These are phyloP conservation scores for Dactylellina leptospora DNA, from an alignment of 2,329 filamentous ascomycete species.

Conservation along the genomic window DNA sequence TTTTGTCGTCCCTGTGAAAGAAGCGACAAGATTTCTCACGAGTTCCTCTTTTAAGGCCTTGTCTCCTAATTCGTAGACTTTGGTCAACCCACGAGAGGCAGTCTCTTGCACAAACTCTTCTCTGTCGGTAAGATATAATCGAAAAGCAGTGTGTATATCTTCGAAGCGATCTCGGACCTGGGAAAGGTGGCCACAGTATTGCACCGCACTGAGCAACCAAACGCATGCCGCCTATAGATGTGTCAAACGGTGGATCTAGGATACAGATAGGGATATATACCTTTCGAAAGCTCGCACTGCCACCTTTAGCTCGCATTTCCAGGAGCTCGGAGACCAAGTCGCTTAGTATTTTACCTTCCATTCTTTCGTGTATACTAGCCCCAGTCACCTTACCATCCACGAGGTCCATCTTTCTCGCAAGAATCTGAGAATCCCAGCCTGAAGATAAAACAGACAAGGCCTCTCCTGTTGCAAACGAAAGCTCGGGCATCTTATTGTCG, in stretches of 20 bases:
- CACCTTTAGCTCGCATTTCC: constrained; percentile 54
- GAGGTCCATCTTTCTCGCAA: constrained; percentile 64
- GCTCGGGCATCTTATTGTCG: constrained; percentile 83
- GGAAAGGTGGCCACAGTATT: constrained; percentile 82
- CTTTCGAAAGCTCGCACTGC: constrained; percentile 54
- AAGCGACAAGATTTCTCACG: constrained; percentile 84
- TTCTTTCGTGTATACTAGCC: constrained; percentile 24
- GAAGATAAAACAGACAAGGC: constrained; percentile 79
- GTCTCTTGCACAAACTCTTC: constrained; percentile 95
- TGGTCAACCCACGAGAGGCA: constrained; percentile 84
- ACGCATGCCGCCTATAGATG: constrained; percentile 91
- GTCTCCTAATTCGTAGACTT: constrained; percentile 94
- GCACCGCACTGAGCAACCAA: constrained; percentile 90
- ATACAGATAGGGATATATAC: constrained; percentile 48
- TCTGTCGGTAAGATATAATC: constrained; percentile 82
- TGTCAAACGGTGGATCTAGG: constrained; percentile 80
- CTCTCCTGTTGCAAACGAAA: constrained; percentile 90
- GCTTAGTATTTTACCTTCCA: constrained; percentile 62
- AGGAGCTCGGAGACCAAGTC: constrained; percentile 76
- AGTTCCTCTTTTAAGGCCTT: constrained; percentile 80
- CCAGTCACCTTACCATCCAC: constrained; percentile 51
- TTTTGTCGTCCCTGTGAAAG: constrained; percentile 80
- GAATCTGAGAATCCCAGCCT: constrained; percentile 83
- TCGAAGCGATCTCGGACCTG: constrained; percentile 78
- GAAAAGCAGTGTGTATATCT: constrained; percentile 85